phyloP scores from a whole-genome alignment of 306 rosid genomes.

The Cicer cuneatum region DNA sequence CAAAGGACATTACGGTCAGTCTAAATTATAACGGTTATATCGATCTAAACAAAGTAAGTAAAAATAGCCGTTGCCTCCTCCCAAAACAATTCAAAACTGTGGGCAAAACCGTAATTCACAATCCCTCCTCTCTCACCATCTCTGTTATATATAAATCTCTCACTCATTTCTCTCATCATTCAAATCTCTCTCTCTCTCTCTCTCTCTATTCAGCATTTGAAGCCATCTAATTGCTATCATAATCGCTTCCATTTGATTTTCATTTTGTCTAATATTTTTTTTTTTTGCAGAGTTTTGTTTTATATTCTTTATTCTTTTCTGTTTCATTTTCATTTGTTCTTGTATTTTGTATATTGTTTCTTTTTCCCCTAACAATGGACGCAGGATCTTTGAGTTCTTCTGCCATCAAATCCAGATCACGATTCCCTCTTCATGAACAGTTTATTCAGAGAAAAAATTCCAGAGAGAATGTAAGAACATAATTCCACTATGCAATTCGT shows the following conservation, averaged over 20 bases:
- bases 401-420: constrained; percentile 30
- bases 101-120: constrained; percentile 17
- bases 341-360: constrained; percentile 2
- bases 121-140: not conserved
- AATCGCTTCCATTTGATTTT: constrained; percentile 12
- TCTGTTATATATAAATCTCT: constrained; percentile 11
- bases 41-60: not conserved
- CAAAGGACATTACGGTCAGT: not conserved
- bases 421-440: constrained; percentile 55
- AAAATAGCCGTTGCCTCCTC: constrained; percentile 41
- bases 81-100: not conserved
- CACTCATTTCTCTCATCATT: not conserved
- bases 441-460: constrained; percentile 48
- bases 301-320: not conserved
- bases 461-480: constrained; percentile 50
- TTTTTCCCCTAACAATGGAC: constrained; percentile 47
- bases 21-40: constrained; percentile 23
- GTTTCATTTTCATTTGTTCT: not conserved
- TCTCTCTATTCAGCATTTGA: not conserved
- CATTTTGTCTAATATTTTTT: constrained; percentile 1
- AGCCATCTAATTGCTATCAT: not conserved
- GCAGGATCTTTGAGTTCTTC: constrained; percentile 57
- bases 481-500: not conserved
- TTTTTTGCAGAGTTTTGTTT: constrained; percentile 35
- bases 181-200: constrained; percentile 11